A percentile compares a stretch with the other conserved stretches of the same genome.
Conservation (phyloP, 345 rosid species). For the Aurinia saxatilis region DNA sequence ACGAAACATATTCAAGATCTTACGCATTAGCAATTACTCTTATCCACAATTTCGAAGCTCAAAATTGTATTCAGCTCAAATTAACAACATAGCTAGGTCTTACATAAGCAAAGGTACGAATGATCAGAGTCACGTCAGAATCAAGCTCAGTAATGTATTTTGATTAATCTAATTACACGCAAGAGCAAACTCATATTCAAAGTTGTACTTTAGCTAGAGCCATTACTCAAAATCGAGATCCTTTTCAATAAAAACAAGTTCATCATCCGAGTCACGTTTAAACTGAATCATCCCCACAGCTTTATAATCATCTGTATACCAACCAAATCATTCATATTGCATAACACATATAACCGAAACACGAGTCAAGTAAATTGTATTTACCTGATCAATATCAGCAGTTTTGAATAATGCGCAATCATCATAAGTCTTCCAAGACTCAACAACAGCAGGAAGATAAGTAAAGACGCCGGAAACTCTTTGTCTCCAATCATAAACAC, state of each 20-base stretch:
- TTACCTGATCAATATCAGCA: slow-evolving; percentile 88
- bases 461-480: too few species aligned
- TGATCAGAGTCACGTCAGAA: too few species aligned
- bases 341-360: too few species aligned
- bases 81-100: too few species aligned
- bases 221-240: slow-evolving; percentile 20
- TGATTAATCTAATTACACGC: background rate
- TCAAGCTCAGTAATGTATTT: background rate
- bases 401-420: slow-evolving; percentile 85
- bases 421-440: too few species aligned
- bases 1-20: too few species aligned
- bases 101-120: background rate
- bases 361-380: background rate
- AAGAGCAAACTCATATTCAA: background rate
- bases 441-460: too few species aligned
- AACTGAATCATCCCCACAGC: too few species aligned
- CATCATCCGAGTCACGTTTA: too few species aligned
- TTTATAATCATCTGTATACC: slow-evolving; percentile 69
- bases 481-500: slow-evolving; percentile 77
- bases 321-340: background rate
- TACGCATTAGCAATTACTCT: too few species aligned
- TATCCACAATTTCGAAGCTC: background rate
- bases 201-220: slow-evolving; percentile 28
- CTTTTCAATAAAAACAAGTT: too few species aligned
- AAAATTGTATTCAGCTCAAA: background rate